Base-by-base conservation (phyloP, 108 stramenopile genomes). In the Schizochytrium sp. region DNA sequence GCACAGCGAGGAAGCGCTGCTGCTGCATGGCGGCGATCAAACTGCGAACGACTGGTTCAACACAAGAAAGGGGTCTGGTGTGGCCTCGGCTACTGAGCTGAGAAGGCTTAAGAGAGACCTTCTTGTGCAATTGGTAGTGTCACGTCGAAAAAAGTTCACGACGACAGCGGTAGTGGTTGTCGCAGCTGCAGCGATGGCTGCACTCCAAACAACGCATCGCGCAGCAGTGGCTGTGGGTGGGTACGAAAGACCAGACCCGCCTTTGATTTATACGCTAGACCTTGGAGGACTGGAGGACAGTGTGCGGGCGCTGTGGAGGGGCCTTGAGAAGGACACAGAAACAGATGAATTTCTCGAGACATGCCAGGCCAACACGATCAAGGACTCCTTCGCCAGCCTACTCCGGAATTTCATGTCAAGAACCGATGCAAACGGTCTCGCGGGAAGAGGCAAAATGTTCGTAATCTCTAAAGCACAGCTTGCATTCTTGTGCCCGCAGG, bases 381-480 rank as follows among this genome's bases (percentile, higher is more conserved):
- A 40, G 15, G 76, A 83, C 3, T 47, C 50, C 10, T 10, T 83
- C 15, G 76, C 76, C 10, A 47, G 50, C 50, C 15, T 83, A 38
- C 76, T 83, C 28, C 47, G 76, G n/a, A 83, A 38, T 38, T 83
- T 83, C 76, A 83, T 83, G 76, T 83, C 76, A 12, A 83, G 76
- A 40, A 83, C 76, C 0, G 76, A 83, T 53, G 76, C 76, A 2
- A 83, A 83, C 28, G 76, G 76, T n/a, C 10, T 83, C 17, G 47
- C 53, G 5, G 76, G 76, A 47, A 17, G 76, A n/a, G 76, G 76
- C 2, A 55, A 55, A 53, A 83, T 83, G 76, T 83, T 83, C 28
- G 76, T 83, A 0, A n/a, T 83, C 50, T 83, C 76, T 8, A 49
- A 55, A 0, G 76, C 47, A 0, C 76, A 83, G 2, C 53, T 83